phyloP scores from a whole-genome alignment of 306 rosid genomes.

The Fragaria nilgerrensis region DNA sequence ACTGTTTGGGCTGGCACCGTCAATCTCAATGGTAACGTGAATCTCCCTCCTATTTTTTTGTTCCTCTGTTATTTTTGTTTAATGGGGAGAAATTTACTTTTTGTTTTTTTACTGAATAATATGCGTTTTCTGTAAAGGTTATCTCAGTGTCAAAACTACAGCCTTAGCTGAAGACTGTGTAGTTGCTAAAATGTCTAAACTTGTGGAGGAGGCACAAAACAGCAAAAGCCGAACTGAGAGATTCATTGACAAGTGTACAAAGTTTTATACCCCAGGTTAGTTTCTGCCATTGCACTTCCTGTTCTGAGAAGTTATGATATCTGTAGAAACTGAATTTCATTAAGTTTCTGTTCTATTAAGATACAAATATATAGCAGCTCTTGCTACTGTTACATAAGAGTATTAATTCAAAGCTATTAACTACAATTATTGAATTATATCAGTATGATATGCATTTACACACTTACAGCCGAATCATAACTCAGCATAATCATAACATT shows the following conservation, averaged over 20 bases:
- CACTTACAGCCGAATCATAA: too few species aligned
- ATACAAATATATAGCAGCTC: too few species aligned
- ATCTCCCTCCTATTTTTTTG: neutral
- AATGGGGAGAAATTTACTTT: too few species aligned
- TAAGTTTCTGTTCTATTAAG: too few species aligned
- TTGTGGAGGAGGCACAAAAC: conserved; percentile 95
- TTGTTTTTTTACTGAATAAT: conserved; percentile 1
- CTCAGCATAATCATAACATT: too few species aligned
- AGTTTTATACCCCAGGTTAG: conserved; percentile 90
- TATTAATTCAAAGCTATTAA: too few species aligned
- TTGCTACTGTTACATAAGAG: too few species aligned
- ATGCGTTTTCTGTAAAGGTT: conserved; percentile 48
- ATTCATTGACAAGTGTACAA: conserved; percentile 76
- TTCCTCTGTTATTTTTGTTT: neutral
- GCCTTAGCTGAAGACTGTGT: conserved; percentile 85
- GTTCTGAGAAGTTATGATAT: neutral
- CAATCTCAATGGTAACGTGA: conserved; percentile 68
- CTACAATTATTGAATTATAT: too few species aligned
- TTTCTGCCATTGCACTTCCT: neutral
- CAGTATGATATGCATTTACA: too few species aligned
- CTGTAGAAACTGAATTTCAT: too few species aligned
- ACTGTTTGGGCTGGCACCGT: conserved; percentile 92
- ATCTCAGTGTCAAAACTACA: conserved; percentile 79
- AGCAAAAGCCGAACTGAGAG: conserved; percentile 75
- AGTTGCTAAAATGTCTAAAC: conserved; percentile 93